Evolutionary conservation across 2,329 filamentous ascomycete species (phyloP).

Genomic region (Arthrobotrys entomopaga): DNA sequence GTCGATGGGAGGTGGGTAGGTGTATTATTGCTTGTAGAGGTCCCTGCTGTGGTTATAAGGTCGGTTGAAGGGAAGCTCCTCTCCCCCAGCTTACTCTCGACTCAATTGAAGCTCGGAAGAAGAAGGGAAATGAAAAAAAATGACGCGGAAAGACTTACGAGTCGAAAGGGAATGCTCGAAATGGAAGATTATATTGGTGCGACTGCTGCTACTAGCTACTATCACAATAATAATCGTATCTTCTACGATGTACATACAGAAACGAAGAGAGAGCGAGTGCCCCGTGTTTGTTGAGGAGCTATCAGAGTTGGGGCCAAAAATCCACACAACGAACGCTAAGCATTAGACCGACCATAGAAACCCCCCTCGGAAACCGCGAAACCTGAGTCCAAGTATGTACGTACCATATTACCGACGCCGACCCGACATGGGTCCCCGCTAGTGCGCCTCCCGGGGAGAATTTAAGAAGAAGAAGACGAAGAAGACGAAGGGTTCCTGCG

Average conservation of each 20-base stretch:
- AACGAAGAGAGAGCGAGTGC: too few species aligned
- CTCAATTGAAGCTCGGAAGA: background rate
- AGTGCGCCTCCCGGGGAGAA: background rate
- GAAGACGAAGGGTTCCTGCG: background rate
- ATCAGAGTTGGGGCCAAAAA: too few species aligned
- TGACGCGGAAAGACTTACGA: background rate
- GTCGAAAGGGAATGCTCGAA: too few species aligned
- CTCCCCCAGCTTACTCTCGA: background rate
- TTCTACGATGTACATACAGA: too few species aligned
- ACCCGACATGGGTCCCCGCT: background rate
- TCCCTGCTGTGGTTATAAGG: conserved; percentile 62
- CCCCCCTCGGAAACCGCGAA: too few species aligned
- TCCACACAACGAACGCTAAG: too few species aligned
- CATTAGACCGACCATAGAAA: too few species aligned
- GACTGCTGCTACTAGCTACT: too few species aligned
- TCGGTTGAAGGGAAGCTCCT: conserved; percentile 60
- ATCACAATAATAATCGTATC: too few species aligned
- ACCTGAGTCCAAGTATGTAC: too few species aligned
- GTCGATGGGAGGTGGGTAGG: background rate
- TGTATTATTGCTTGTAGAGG: background rate
- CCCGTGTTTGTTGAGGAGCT: conserved; percentile 2
- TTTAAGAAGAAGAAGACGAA: too few species aligned
- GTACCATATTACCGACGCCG: background rate
- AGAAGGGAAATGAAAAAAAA: background rate
- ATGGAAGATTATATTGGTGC: too few species aligned